Evolutionary conservation across 257 asterid genomes (phyloP).

Genomic region (Perilla frutescens): DNA sequence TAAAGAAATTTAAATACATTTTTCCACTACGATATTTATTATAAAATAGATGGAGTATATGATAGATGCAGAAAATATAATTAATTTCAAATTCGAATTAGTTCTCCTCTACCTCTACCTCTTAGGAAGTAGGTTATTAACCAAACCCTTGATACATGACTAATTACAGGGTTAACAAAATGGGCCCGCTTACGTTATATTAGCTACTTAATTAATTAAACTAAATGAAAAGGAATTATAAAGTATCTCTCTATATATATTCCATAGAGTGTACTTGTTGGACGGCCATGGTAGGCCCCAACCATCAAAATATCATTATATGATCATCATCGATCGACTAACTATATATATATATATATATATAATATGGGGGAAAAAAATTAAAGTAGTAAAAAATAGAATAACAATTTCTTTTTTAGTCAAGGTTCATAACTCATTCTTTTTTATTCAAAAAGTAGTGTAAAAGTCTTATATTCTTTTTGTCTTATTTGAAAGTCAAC

Average conservation of each 20-base stretch:
- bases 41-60: no score
- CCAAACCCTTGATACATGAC: neutral
- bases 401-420: no score
- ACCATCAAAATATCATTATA: neutral
- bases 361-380: no score
- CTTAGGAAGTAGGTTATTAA: neutral
- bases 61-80: no score
- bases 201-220: neutral
- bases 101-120: neutral
- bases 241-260: no score
- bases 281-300: neutral
- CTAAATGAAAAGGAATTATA: neutral
- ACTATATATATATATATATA: neutral
- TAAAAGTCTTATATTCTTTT: no score
- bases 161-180: neutral
- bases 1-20: no score
- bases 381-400: no score
- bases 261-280: neutral
- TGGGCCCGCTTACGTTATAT: neutral
- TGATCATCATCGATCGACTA: neutral
- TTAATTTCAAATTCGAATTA: neutral
- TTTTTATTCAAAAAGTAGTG: no score
- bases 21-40: no score
- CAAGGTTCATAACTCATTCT: no score
- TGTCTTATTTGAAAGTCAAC: no score